Conservation (phyloP, 139 green algal genomes). For the Haematococcus sp. region DNA sequence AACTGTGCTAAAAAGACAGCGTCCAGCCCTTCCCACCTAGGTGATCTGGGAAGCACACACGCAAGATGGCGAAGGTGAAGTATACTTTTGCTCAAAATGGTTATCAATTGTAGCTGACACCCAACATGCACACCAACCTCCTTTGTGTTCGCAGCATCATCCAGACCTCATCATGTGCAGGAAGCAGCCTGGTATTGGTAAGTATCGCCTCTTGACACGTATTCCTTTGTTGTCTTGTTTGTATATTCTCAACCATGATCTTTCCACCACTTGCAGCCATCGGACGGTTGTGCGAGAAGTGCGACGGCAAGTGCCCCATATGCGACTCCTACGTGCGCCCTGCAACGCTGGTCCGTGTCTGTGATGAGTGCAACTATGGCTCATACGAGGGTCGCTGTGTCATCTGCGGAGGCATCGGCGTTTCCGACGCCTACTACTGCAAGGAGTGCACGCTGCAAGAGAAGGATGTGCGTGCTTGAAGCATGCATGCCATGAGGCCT, state of each 20-base stretch:
- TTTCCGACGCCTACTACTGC: slow-evolving; percentile 99
- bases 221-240: background rate
- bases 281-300: slow-evolving; percentile 93
- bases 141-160: slow-evolving; percentile 39
- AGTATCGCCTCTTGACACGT: slow-evolving; percentile 7
- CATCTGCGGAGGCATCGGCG: slow-evolving; percentile 91
- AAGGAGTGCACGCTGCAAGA: slow-evolving; percentile 98
- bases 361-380: slow-evolving; percentile 99
- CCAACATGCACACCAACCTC: too few species aligned
- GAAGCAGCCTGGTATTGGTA: slow-evolving; percentile 96
- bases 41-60: background rate
- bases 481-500: background rate
- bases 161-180: slow-evolving; percentile 97
- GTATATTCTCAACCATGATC: background rate
- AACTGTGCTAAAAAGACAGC: too few species aligned
- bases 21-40: too few species aligned
- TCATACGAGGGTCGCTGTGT: slow-evolving; percentile 93
- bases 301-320: slow-evolving; percentile 96
- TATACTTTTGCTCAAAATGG: too few species aligned
- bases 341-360: slow-evolving; percentile 93
- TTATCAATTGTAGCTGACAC: too few species aligned
- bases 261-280: slow-evolving; percentile 66
- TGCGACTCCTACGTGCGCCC: slow-evolving; percentile 97
- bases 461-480: slow-evolving; percentile 82
- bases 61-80: slow-evolving; percentile 1